Base-by-base conservation (phyloP, 495 filamentous ascomycete genomes). In the Penicillium daleae region DNA sequence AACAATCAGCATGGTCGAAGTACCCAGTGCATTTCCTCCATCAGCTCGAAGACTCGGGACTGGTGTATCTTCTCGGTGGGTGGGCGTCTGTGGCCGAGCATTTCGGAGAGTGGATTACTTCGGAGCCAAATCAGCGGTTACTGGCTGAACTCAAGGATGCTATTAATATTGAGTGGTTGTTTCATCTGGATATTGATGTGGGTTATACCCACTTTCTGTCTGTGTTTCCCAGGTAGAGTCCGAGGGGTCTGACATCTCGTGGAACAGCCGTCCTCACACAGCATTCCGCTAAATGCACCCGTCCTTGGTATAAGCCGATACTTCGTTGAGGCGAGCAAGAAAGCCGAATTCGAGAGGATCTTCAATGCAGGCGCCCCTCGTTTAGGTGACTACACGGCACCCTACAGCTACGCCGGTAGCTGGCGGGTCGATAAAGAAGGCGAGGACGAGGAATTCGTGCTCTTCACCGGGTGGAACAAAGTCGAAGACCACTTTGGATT, bases 11-110 rank as follows among this genome's bases (percentile, higher is more conserved):
- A 66, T 74, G 74, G 46, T 74, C 76, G 12, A 63, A 66, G 8
- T 60, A 75, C 57, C 63, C 74, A 53, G 19, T 60, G 22, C 55
- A 65, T 55, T 53, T 83, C 56, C 74, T 83, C 51, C 71, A 75
- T 15, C 81, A 83, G 49, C 57, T 80, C 49, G 81, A 86, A 56
- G 78, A 85, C 62, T 78, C 78, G 9, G 65, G 67, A 3, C 68
- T 70, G 13, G 61, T 82, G n/a, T 78, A 86, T 56, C 66, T 86
- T 17, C 69, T 81, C 2, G 83, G 83, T 33, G 75, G 76, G 24
- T 87, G 85, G 85, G 73, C 75, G 15, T 82, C 81, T 2, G 70
- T 78, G 10, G 74, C 66, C 2, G 69, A 76, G 21, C 85, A 87
- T 60, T 63, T 65, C 51, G 61, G 61, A 9, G 60, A 76, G n/a